A percentile compares a stretch with the other conserved stretches of the same genome.
Conservation (phyloP, 441 rosid species). For the Bocquillonia castaneifolia region DNA sequence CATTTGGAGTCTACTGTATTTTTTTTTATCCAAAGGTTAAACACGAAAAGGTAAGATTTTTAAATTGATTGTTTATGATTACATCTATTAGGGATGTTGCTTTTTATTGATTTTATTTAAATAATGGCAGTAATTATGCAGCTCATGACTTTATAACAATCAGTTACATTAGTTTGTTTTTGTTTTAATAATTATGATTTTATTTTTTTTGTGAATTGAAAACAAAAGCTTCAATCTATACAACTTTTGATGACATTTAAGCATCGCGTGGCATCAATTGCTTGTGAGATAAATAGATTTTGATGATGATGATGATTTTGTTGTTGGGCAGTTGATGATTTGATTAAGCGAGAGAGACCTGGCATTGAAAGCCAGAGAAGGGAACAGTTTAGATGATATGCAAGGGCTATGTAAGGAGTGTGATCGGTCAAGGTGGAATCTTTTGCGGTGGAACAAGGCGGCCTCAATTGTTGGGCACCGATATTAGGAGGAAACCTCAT, state of each 20-base stretch:
- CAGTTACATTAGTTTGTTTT: too few relatives aligned
- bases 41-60: too few relatives aligned
- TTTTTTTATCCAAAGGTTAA: not conserved
- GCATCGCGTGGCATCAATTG: too few relatives aligned
- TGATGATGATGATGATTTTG: conserved; percentile 2
- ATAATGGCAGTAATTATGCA: too few relatives aligned
- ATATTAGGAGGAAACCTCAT: conserved; percentile 33
- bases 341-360: conserved; percentile 20
- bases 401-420: conserved; percentile 51
- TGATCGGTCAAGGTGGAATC: conserved; percentile 57
- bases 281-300: not conserved
- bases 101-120: too few relatives aligned
- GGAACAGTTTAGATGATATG: conserved; percentile 66
- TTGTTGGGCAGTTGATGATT: conserved; percentile 11
- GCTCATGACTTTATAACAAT: too few relatives aligned
- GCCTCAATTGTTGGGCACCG: conserved; percentile 28
- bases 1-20: conserved; percentile 8
- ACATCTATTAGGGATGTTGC: too few relatives aligned
- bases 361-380: conserved; percentile 26
- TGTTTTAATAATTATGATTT: too few relatives aligned
- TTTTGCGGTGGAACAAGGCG: conserved; percentile 39
- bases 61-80: too few relatives aligned
- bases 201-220: too few relatives aligned
- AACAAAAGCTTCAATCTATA: too few relatives aligned
- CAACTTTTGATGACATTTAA: too few relatives aligned